phyloP scores from a whole-genome alignment of 495 filamentous ascomycete species.

The Parathielavia hyrcaniae region DNA sequence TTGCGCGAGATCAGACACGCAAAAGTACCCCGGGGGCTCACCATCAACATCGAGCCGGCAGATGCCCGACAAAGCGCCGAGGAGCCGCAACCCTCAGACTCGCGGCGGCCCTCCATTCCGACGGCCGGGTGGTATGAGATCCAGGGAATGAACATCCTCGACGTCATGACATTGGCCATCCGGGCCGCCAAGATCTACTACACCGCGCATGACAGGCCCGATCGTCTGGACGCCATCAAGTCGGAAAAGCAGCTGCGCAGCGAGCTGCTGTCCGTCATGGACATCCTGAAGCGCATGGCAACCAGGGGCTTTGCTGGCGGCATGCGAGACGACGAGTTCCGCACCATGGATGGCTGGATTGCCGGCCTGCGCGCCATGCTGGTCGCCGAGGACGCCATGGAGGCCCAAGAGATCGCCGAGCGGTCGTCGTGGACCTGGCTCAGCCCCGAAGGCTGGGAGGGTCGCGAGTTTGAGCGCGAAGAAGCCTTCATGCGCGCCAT shows the following conservation, averaged over 20 bases:
- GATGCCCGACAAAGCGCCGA: not conserved
- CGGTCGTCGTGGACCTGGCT: constrained; percentile 74
- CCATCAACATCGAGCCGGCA: constrained; percentile 8
- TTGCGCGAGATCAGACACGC: constrained; percentile 45
- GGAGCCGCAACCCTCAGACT: not conserved
- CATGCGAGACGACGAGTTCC: constrained; percentile 65
- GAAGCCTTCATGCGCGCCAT: constrained; percentile 70
- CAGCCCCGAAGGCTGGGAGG: constrained; percentile 67
- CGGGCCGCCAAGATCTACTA: constrained; percentile 94
- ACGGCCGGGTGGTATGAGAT: constrained; percentile 70
- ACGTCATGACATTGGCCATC: constrained; percentile 88
- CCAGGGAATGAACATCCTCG: constrained; percentile 84
- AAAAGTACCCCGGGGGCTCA: constrained; percentile 23
- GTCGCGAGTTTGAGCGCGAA: constrained; percentile 69
- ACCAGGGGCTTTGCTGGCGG: constrained; percentile 81
- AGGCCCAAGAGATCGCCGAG: constrained; percentile 64
- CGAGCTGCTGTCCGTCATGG: constrained; percentile 78
- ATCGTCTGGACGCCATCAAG: constrained; percentile 76
- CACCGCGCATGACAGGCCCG: constrained; percentile 74
- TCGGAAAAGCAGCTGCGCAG: constrained; percentile 71
- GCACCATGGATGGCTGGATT: constrained; percentile 70
- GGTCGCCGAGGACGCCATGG: constrained; percentile 63
- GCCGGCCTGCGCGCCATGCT: constrained; percentile 67
- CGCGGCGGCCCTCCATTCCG: constrained; percentile 14
- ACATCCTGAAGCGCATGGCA: constrained; percentile 85